Evolutionary conservation across 331 rosid species (phyloP).

Genomic region (Erythrophleum ivorense): DNA sequence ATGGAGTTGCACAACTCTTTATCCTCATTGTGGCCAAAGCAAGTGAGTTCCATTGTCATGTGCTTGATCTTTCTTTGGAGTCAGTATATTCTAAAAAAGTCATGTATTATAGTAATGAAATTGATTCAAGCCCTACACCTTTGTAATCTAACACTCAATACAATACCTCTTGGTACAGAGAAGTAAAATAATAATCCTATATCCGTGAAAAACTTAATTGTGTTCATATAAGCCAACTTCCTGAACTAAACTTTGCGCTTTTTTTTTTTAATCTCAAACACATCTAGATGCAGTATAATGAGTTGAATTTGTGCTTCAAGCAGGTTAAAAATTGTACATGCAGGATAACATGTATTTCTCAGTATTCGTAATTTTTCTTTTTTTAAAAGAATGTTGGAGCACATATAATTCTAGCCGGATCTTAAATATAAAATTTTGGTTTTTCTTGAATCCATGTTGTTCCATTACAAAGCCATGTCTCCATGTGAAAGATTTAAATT

Average conservation of each 20-base stretch:
- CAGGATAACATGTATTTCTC: no score
- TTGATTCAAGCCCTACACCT: neutral
- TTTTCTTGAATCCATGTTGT: neutral
- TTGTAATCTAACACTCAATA: conserved; percentile 2
- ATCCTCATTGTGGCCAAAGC: conserved; percentile 89
- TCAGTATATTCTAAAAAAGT: neutral
- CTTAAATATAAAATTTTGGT: neutral
- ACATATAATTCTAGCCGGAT: no score
- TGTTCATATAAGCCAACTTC: no score
- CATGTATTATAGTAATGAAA: neutral
- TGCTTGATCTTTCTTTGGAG: neutral
- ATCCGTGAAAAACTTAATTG: no score
- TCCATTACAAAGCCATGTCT: neutral
- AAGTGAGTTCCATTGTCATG: conserved; percentile 47
- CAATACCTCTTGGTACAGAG: neutral
- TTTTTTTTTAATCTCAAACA: no score
- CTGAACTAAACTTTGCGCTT: no score
- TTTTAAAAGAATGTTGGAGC: no score
- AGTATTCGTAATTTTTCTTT: no score
- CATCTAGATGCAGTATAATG: no score
- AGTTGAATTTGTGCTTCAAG: no score
- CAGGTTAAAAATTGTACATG: no score
- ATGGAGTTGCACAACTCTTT: conserved; percentile 93
- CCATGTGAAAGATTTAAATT: neutral
- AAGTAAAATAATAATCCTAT: conserved; percentile 3